Base-by-base conservation (phyloP, 148 eudicot genomes). In the Linanthus parryae region DNA sequence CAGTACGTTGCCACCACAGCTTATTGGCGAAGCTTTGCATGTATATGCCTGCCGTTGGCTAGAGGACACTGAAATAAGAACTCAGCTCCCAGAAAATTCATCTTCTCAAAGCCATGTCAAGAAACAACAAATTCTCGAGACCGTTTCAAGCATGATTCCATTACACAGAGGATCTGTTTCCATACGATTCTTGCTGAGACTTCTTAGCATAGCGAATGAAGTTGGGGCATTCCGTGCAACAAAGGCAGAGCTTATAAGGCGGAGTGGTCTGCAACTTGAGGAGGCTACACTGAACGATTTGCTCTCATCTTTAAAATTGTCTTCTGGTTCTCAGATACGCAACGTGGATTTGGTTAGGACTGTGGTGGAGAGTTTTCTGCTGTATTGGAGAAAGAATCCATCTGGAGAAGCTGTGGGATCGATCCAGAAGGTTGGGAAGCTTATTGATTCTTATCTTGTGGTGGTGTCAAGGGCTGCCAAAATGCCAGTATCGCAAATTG, bases 11-110 rank as follows among this genome's bases (percentile, higher is more conserved):
- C 75, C 70, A 21, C 69, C 67, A 38, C 78, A 77, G 74, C 66
- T 77, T 13, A 81, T 81, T 14, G 88, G 88, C 5, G 88, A 81
- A 65, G 88, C 88, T 3, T 57, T 81, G 58, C 83, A 81, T 37
- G 88, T 74, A 29, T 81, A 81, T 34, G 59, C 76, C 16, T 65
- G 59, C 12, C 75, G 75, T 31, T 74, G 88, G 83, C 67, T 81
- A 42, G 68, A 62, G 13, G 60, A 58, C 18, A 18, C 55, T 13
- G 28, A 21, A 27, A 61, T 38, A 28, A 61, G 56, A 35, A 45
- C 31, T 42, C 54, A 39, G 48, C 50, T 61, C 54, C 54, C 59
- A 8, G 70, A 57, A 42, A 51, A 46, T 40, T 67, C 77, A 9
- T 22, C 66, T 0, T 39, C 73, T 12, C 48, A 42, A 44, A 47